Conservation (phyloP, 495 filamentous ascomycete genomes). For the Polyplosphaeria fusca region DNA sequence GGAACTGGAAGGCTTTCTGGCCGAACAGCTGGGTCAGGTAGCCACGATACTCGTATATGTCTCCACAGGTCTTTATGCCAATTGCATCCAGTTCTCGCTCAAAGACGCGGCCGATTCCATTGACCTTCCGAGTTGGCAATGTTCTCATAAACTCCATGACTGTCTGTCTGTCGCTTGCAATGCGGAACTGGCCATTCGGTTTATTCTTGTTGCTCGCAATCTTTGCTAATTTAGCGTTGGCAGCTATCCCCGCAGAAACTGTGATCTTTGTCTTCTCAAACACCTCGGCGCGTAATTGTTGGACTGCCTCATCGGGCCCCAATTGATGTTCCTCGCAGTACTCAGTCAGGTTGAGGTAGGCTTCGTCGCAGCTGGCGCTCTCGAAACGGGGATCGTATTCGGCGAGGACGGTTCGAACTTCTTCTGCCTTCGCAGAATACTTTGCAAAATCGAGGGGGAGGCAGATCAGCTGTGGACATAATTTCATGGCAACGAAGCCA, state of each 20-base stretch:
- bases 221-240: conserved; percentile 91
- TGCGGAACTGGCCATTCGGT: conserved; percentile 84
- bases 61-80: conserved; percentile 83
- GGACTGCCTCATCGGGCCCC: conserved; percentile 67
- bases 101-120: conserved; percentile 89
- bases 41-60: conserved; percentile 74
- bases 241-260: conserved; percentile 89
- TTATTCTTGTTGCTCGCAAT: conserved; percentile 94
- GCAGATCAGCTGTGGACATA: conserved; percentile 84
- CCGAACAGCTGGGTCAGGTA: conserved; percentile 76
- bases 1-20: conserved; percentile 83
- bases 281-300: conserved; percentile 72
- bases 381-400: conserved; percentile 89
- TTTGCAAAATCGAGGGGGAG: conserved; percentile 84
- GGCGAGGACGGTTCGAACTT: conserved; percentile 77
- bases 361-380: conserved; percentile 91
- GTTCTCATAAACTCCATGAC: conserved; percentile 83
- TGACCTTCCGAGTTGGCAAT: conserved; percentile 83
- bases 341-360: conserved; percentile 90
- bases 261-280: conserved; percentile 76
- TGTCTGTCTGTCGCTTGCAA: conserved; percentile 64
- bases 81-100: conserved; percentile 88
- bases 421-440: conserved; percentile 85
- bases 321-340: conserved; percentile 71
- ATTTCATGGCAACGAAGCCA: conserved; percentile 87